Percentiles rank a stretch among this genome's conserved stretches.
phyloP scores from a whole-genome alignment of 2,329 filamentous ascomycete genomes.

The Geosmithia morbida region DNA sequence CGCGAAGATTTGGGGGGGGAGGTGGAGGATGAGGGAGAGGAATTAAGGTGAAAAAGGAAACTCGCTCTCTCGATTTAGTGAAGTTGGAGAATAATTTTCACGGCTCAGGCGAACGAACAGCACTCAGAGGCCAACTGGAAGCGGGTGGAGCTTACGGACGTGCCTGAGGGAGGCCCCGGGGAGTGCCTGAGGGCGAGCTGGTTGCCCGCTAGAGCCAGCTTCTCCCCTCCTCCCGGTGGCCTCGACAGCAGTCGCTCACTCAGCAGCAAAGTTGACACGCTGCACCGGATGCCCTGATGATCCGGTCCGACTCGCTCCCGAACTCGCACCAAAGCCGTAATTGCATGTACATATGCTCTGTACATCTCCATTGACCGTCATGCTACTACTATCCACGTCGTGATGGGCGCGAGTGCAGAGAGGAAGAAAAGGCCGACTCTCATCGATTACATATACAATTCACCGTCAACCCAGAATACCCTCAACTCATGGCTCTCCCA shows the following conservation, averaged over 20 bases:
- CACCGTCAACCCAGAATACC: too few species aligned
- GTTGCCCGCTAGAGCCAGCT: neutral
- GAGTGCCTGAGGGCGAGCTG: too few species aligned
- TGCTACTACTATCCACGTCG: too few species aligned
- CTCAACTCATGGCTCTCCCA: too few species aligned
- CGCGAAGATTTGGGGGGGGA: slow-evolving; percentile 10
- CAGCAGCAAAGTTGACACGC: neutral
- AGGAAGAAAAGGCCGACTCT: too few species aligned
- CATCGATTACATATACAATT: too few species aligned
- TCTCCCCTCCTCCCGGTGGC: too few species aligned
- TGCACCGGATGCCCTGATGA: neutral
- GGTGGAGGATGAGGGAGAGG: neutral
- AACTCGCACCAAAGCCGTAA: too few species aligned
- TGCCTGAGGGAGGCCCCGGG: neutral
- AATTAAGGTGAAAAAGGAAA: neutral
- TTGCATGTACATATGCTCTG: too few species aligned
- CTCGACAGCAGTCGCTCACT: neutral
- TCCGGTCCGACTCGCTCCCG: neutral
- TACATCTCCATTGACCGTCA: too few species aligned
- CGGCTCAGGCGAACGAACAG: slow-evolving; percentile 3
- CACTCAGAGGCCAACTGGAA: neutral
- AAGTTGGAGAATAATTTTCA: slow-evolving; percentile 21
- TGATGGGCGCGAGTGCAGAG: too few species aligned
- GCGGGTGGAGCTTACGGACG: neutral
- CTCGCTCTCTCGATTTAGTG: neutral